Base-by-base conservation (phyloP, 2,329 filamentous ascomycete species). In the Epichloe glyceriae region DNA sequence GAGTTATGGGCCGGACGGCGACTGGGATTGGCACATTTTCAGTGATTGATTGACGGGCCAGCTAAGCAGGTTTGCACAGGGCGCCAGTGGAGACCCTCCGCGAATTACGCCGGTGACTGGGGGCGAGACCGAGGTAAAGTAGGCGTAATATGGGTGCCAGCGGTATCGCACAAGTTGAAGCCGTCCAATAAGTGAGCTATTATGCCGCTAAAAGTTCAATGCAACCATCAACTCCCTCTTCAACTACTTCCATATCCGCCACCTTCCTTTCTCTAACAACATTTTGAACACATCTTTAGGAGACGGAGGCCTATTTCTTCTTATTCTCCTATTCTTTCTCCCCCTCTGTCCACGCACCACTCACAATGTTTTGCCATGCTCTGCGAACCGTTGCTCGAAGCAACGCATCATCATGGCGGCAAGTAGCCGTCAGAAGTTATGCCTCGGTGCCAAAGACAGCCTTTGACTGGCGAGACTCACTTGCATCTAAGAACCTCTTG, bases 401-500 rank as follows among this genome's bases (percentile, higher is more conserved):
- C 46, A 47, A 30, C 26, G 46, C 54, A 20, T 53, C 57, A 45
- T 55, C 59, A 37, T 35, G 58, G 54, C 56, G 59, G 52, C 60
- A 59, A 53, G 58, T 56, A 42, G 60, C 57, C 52, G 57, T 54
- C 45, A 60, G 67, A 51, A 57, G 61, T 54, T 70, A 67, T 55
- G 67, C 69, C 42, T 69, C 68, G 11, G 60, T 64, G 30, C 53
- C 58, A 38, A 56, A 55, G 17, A 60, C 66, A 3, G 57, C 59
- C 19, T 97, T 96, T 67, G 82, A 95, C 66, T 98, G 93, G 91
- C 79, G 93, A 65, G 93, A 98, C 64, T 90, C 93, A 19, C 73
- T 98, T 52, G 78, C 76, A 26, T 75, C 83, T 37, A 82, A 81
- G 61, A 85, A 81, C 61, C 70, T 95, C 43, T 78, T 89, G 61